phyloP scores from a whole-genome alignment of 176 grass and related monocot species.

The Musa troglodytarum region DNA sequence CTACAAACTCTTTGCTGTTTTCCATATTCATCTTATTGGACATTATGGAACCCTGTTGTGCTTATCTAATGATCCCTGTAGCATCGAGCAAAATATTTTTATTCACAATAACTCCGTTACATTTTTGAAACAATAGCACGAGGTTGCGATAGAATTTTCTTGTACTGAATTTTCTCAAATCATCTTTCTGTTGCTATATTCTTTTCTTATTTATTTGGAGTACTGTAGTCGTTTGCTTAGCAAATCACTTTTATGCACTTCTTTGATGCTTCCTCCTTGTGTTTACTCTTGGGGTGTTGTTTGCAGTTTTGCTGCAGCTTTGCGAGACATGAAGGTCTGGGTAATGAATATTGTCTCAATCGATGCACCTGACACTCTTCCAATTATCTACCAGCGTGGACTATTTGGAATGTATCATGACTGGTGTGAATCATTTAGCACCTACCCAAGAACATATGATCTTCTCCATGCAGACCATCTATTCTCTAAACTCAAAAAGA shows the following conservation, averaged over 20 bases:
- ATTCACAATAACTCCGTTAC: too few species aligned
- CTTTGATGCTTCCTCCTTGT: background rate
- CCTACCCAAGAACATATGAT: conserved; percentile 11
- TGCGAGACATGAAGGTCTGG: conserved; percentile 13
- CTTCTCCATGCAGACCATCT: conserved; percentile 15
- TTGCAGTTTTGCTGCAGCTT: conserved; percentile 10
- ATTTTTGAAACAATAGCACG: too few species aligned
- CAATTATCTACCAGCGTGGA: background rate
- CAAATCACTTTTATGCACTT: background rate
- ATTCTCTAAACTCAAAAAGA: conserved; percentile 8
- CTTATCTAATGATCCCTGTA: too few species aligned
- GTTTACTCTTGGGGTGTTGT: background rate
- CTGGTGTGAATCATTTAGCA: conserved; percentile 10
- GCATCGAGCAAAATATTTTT: too few species aligned
- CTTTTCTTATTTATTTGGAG: background rate
- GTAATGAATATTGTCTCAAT: background rate
- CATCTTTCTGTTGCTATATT: too few species aligned
- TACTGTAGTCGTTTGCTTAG: too few species aligned
- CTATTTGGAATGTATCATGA: conserved; percentile 9
- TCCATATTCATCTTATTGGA: too few species aligned
- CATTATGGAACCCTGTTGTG: too few species aligned
- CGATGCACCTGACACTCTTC: conserved; percentile 9
- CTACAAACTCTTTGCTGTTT: too few species aligned
- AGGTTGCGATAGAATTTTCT: too few species aligned
- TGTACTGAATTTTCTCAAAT: too few species aligned